Evolutionary conservation across 2,329 filamentous ascomycete genomes (phyloP).

Genomic region (Colletotrichum cuscutae): DNA sequence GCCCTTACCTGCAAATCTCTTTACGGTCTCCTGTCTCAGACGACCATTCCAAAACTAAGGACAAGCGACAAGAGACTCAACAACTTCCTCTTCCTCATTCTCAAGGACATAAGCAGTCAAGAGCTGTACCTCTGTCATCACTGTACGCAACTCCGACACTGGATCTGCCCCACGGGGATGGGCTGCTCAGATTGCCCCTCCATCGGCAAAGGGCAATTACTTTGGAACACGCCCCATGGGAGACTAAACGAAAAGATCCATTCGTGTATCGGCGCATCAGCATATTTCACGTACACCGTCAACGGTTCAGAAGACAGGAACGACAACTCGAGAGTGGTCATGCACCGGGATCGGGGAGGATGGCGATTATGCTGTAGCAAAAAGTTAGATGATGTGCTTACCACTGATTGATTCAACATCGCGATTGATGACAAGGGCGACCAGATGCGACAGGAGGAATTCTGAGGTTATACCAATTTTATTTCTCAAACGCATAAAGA

Average conservation of each 20-base stretch:
- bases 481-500: background rate
- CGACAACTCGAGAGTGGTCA: background rate
- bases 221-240: background rate
- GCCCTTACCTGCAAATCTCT: conserved; percentile 25
- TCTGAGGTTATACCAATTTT: background rate
- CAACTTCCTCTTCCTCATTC: conserved; percentile 16
- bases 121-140: conserved; percentile 18
- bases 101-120: conserved; percentile 2
- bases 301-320: background rate
- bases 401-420: background rate
- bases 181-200: background rate
- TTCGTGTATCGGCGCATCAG: background rate
- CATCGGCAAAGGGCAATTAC: background rate
- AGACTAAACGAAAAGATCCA: background rate
- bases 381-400: background rate
- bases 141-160: background rate
- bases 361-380: background rate
- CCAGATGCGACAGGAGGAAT: background rate
- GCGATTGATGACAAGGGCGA: background rate
- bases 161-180: conserved; percentile 2
- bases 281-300: conserved; percentile 1
- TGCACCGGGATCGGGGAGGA: conserved; percentile 4
- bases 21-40: conserved; percentile 16
- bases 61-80: background rate
- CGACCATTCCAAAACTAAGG: background rate